These are phyloP conservation scores for Cetraspora pellucida DNA, from an alignment of 192 early-diverging fungal genomes.

Conservation along the genomic window DNA sequence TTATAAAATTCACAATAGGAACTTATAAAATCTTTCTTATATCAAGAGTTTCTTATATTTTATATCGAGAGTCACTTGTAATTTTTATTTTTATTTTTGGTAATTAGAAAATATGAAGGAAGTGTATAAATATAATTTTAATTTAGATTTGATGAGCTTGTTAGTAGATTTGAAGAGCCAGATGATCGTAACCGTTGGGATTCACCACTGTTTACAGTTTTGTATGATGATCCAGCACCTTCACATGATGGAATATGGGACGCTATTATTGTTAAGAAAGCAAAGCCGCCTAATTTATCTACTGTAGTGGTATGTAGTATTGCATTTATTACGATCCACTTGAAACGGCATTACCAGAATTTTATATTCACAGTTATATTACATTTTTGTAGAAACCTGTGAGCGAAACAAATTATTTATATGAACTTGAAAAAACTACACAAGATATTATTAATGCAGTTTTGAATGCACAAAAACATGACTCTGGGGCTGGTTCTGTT, in stretches of 20 bases:
- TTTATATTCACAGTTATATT: background rate
- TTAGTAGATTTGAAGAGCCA: slow-evolving; percentile 93
- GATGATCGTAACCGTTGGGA: slow-evolving; percentile 92
- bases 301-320: slow-evolving; percentile 65
- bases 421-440: slow-evolving; percentile 85
- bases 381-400: slow-evolving; percentile 69
- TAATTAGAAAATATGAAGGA: no score
- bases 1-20: no score
- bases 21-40: no score
- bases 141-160: slow-evolving; percentile 73
- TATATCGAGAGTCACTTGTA: no score
- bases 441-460: slow-evolving; percentile 77
- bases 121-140: no score
- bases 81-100: no score
- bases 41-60: no score
- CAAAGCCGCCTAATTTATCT: slow-evolving; percentile 82
- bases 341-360: background rate
- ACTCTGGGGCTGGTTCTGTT: slow-evolving; percentile 56
- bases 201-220: slow-evolving; percentile 88
- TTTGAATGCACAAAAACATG: slow-evolving; percentile 76
- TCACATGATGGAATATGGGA: slow-evolving; percentile 76
- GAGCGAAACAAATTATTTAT: slow-evolving; percentile 87
- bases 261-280: slow-evolving; percentile 70
- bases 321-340: slow-evolving; percentile 10
- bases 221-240: slow-evolving; percentile 67